Base-by-base conservation (phyloP, 2,329 filamentous ascomycete species). In the Ascomycota sp. region DNA sequence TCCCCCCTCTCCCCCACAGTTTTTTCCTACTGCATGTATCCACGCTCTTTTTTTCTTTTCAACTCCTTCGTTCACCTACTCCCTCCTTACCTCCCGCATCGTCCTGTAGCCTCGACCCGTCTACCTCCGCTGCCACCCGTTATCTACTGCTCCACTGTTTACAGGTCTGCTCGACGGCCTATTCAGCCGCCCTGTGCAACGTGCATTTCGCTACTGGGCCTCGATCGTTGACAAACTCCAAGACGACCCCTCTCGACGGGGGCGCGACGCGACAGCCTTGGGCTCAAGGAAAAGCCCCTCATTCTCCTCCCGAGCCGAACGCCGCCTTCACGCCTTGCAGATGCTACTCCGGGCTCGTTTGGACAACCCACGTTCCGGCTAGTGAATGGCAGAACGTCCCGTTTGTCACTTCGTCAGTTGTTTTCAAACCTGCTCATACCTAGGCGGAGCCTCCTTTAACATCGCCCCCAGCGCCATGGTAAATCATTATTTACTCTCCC, bases 101-200 rank as follows among this genome's bases (percentile, higher is more conserved):
- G 36, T 41, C 43, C 39, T 38, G 33, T 42, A 39, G 39, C 36
- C 39, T 36, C 39, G 40, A 40, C 43, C 47, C 44, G 45, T 43
- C 45, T 46, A 41, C 40, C 38, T 39, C 37, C 32, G 35, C 37
- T 29, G 44, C 43, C 37, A 42, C 42, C 35, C 31, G 33, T 29
- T 42, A 21, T 35, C 33, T 40, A 36, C 35, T 33, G 13, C 24
- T 31, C 32, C 16, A 21, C 16, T 21, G 16, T 21, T 21, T 21
- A 3, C 16, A 21, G 16, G 16, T 21, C 16, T 21, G 16, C 16
- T 21, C 16, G 16, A 21, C 16, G 16, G 16, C 16, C 16, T 21
- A 21, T 21, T 21, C 16, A 21, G 16, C 5, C 16, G 16, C 16
- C 16, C 16, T 21, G 16, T 21, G 5, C 16, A 5, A 21, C 16